Evolutionary conservation across 2,329 filamentous ascomycete genomes (phyloP), one percentile per base, ranked within the genome.

Genomic region (Alternaria incomplexa): DNA sequence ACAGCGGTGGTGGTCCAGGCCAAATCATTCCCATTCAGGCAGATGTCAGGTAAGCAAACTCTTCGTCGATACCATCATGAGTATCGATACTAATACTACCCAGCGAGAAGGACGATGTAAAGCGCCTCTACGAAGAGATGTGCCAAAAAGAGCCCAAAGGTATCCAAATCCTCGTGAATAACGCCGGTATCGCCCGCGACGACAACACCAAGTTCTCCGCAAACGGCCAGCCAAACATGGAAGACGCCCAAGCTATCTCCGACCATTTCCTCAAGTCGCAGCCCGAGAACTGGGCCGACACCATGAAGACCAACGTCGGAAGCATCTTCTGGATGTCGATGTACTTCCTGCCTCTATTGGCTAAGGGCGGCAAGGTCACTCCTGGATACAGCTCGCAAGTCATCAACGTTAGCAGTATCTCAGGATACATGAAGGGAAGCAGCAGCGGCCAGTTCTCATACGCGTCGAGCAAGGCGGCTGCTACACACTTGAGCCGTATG

Each of bases 131-230:
- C 44, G 75, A 81, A 40, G 79, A 82, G 58, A 67, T 84, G 11
- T 71, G 73, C 52, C 62, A 78, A 61, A 83, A 83, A 62, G 86
- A 88, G 68, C 77, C 83, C 1, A 81, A 83, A 8, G 85, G 85
- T 5, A 83, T 88, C 28, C 84, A 88, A 59, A 71, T 88, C 48
- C 79, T 87, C 7, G 83, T 87, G 20, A 86, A 86, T 72, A 86
- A 86, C 57, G 85, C 84, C 9, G 85, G 85, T 2, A 81, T 87
- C 58, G 84, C 85, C 13, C 78, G 81, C 30, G 86, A 88, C 65
- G 81, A 85, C 46, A 79, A 81, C 54, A 87, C 85, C 2, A 83
- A 82, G 55, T 86, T 83, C 69, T 83, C 81, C 51, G 75, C 77
- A 15, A 79, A 77, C n/a, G 82, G 82, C n/a, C 75, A 83, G 62